Conservation (phyloP, 1,139 yeast species). For the Tardiomyces blankii region DNA sequence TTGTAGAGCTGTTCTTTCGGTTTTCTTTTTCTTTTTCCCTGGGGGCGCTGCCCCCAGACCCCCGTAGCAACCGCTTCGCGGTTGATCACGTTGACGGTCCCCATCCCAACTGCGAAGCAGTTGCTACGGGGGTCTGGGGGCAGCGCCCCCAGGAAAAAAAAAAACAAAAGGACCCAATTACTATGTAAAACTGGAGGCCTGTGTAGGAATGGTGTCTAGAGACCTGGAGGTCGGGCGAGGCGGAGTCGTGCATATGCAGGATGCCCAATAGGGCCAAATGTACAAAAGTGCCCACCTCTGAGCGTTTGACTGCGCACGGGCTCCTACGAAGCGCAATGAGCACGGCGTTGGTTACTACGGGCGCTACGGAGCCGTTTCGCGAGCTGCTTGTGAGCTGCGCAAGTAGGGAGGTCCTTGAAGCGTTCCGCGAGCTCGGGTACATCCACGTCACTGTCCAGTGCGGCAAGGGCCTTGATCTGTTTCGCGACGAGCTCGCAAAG, state of each 20-base stretch:
- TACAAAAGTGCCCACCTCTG: too few relatives aligned
- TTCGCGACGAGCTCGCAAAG: constrained; percentile 28
- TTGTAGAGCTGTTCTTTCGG: not conserved
- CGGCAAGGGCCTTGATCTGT: constrained; percentile 33
- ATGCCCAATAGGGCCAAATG: too few relatives aligned
- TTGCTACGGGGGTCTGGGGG: not conserved
- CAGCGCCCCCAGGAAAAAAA: not conserved
- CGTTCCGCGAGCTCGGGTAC: not conserved
- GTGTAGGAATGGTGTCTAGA: too few relatives aligned
- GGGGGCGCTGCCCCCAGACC: too few relatives aligned
- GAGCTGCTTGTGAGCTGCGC: constrained; percentile 37
- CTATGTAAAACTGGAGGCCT: too few relatives aligned
- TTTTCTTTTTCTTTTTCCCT: not conserved
- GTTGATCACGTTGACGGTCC: too few relatives aligned
- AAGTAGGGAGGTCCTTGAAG: constrained; percentile 27
- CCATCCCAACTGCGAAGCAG: not conserved
- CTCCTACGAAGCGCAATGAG: constrained; percentile 1
- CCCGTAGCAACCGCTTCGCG: too few relatives aligned
- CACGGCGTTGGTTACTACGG: constrained; percentile 54
- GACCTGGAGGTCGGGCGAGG: not conserved
- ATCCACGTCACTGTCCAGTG: constrained; percentile 38
- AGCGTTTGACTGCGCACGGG: too few relatives aligned
- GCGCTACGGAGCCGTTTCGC: constrained; percentile 75
- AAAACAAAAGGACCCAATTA: too few relatives aligned
- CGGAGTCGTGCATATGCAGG: not conserved